Evolutionary conservation across 1,284 basidiomycete genomes (phyloP), one percentile per base, ranked within the genome.

Genomic region (Polyporus tsugae): DNA sequence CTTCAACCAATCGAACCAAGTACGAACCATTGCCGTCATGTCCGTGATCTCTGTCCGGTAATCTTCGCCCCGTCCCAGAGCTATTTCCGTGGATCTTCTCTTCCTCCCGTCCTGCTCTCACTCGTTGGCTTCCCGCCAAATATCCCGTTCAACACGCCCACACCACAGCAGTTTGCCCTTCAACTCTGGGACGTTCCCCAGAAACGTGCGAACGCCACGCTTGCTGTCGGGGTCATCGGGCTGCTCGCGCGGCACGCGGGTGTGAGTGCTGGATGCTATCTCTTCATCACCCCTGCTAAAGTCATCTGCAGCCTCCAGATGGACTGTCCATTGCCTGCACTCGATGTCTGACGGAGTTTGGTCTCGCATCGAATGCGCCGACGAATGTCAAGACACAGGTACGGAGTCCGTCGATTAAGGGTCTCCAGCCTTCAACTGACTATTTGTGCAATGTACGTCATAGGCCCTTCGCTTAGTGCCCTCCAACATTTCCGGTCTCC

Each of bases 1-100:
- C 35, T 97, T 95, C 84, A 99, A 99, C 79, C 90, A 92, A 35
- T 97, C 96, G 4, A 99, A 99, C 81, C 96, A 98, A 85, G 96
- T 94, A 73, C 67, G 87, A 77, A 65, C n/a, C 39, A 41, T 59
- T 69, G 69, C 63, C 67, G 69, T 70, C 71, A 67, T 70, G 65
- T 67, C 63, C 36, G 44, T 53, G 61, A 62, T 69, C 22, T 39
- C 39, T 65, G 36, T 39, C 38, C 64, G 35, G 60, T 66, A 64
- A 58, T n/a, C 38, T 29, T 62, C 60, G 41, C 42, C 33, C 64
- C 11, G 38, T 66, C 41, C 39, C 77, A 98, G 95, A 98, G 96
- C 79, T 99, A 98, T 84, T 98, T 99, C 83, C 92, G 95, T 67
- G 97, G 98, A 82, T 95, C 96, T 1, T 86, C 92, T 9, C 87